phyloP scores from a whole-genome alignment of 371 early-diverging fungal genomes.

The Rhizopus sp. region DNA sequence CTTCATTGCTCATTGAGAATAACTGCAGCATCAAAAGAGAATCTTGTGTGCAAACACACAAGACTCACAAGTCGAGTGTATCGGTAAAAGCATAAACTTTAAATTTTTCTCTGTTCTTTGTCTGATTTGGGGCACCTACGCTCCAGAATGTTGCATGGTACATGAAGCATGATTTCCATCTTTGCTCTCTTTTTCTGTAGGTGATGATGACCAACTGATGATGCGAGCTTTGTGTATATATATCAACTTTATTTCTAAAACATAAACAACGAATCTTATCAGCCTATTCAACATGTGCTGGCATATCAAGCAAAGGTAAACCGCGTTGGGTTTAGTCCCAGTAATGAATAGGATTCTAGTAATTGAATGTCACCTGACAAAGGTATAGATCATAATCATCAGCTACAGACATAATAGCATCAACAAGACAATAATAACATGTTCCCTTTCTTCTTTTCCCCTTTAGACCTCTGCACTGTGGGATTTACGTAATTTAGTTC shows the following conservation, averaged over 20 bases:
- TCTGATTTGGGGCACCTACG: slow-evolving; percentile 1
- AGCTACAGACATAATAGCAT: not conserved
- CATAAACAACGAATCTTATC: slow-evolving; percentile 48
- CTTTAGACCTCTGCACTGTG: slow-evolving; percentile 85
- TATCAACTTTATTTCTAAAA: slow-evolving; percentile 51
- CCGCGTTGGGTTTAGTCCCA: slow-evolving; percentile 93
- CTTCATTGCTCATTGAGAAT: slow-evolving; percentile 74
- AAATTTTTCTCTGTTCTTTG: not conserved
- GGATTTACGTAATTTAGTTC: slow-evolving; percentile 92
- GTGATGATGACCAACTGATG: slow-evolving; percentile 89
- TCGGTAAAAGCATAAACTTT: slow-evolving; percentile 52
- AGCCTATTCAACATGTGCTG: slow-evolving; percentile 69
- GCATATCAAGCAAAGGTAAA: slow-evolving; percentile 94
- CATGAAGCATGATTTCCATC: slow-evolving; percentile 70
- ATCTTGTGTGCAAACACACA: slow-evolving; percentile 64
- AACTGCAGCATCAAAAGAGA: slow-evolving; percentile 57
- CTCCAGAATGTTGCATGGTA: slow-evolving; percentile 93
- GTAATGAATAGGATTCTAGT: slow-evolving; percentile 88
- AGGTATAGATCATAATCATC: slow-evolving; percentile 32
- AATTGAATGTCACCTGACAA: slow-evolving; percentile 92
- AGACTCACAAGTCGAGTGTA: slow-evolving; percentile 88
- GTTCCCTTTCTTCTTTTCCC: not conserved
- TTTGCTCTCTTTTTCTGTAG: slow-evolving; percentile 88
- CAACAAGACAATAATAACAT: not conserved
- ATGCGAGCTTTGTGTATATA: slow-evolving; percentile 55